Conservation (phyloP, 768 basidiomycete genomes). For the Trametes maxima region DNA sequence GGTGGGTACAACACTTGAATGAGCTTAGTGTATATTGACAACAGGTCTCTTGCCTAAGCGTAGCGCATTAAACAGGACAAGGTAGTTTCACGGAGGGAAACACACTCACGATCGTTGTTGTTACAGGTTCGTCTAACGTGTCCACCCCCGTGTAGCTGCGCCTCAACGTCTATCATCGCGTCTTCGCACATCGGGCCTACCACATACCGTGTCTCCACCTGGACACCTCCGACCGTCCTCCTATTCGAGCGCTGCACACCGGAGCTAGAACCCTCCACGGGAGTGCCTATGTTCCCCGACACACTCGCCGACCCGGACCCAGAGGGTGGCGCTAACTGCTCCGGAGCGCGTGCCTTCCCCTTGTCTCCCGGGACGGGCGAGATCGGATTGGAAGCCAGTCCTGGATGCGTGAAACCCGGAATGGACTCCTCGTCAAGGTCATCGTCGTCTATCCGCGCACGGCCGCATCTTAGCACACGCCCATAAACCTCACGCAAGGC, state of each 20-base stretch:
- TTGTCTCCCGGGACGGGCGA: slow-evolving; percentile 54
- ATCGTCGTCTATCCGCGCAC: slow-evolving; percentile 57
- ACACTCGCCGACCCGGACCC: slow-evolving; percentile 40
- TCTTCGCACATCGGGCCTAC: neutral
- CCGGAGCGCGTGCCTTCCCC: slow-evolving; percentile 69
- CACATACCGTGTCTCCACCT: slow-evolving; percentile 82
- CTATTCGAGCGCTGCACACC: slow-evolving; percentile 48
- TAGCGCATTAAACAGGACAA: neutral
- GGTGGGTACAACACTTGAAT: slow-evolving; percentile 92
- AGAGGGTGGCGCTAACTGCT: slow-evolving; percentile 50
- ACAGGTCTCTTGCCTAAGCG: slow-evolving; percentile 79
- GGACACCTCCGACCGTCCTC: slow-evolving; percentile 80
- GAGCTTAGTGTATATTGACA: slow-evolving; percentile 91
- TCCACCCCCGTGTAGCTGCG: slow-evolving; percentile 77
- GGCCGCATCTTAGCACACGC: neutral
- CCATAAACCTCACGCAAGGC: neutral
- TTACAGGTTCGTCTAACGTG: slow-evolving; percentile 91
- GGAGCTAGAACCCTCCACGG: slow-evolving; percentile 36
- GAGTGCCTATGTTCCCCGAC: slow-evolving; percentile 72
- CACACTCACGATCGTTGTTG: slow-evolving; percentile 76
- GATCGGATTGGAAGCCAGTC: slow-evolving; percentile 40
- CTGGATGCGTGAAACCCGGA: slow-evolving; percentile 74
- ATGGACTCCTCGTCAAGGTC: slow-evolving; percentile 83
- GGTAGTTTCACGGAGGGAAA: slow-evolving; percentile 20
- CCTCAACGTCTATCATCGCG: neutral